phyloP scores from a whole-genome alignment of 2,329 filamentous ascomycete genomes.

The Colletotrichum filicis region DNA sequence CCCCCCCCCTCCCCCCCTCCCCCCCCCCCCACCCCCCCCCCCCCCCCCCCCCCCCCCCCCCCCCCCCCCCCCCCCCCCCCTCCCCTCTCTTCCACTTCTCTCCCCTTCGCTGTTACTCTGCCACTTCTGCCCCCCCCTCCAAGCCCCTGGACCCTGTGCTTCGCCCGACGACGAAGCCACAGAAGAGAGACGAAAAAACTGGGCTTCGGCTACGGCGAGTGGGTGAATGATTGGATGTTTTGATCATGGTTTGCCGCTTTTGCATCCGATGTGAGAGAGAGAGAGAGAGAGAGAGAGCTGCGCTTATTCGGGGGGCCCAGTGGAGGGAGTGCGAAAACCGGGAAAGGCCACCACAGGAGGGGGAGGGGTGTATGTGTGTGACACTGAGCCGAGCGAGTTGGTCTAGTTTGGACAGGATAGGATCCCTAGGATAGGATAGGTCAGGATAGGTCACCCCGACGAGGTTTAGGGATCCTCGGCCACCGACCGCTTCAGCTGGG shows the following conservation, averaged over 20 bases:
- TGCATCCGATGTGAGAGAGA: conserved; percentile 20
- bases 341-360: background rate
- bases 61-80: background rate
- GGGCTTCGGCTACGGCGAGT: background rate
- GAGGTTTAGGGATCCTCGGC: conserved; percentile 27
- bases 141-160: conserved; percentile 4
- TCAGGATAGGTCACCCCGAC: background rate
- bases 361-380: background rate
- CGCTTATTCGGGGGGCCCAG: background rate
- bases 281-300: conserved; percentile 6
- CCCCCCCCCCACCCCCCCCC: conserved; percentile 8
- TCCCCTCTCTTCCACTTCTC: background rate
- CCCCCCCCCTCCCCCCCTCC: background rate
- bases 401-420: background rate
- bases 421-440: no score
- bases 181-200: conserved; percentile 1
- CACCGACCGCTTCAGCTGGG: conserved; percentile 17
- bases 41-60: background rate
- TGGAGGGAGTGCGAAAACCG: conserved; percentile 12
- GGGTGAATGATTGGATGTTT: conserved; percentile 11
- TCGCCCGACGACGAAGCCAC: background rate
- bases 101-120: background rate
- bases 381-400: background rate
- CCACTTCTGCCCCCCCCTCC: background rate
- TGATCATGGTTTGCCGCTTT: conserved; percentile 6